Evolutionary conservation across 2,329 filamentous ascomycete species (phyloP), one percentile per base, ranked within the genome.

Genomic region (Trichoderma endophyticum): DNA sequence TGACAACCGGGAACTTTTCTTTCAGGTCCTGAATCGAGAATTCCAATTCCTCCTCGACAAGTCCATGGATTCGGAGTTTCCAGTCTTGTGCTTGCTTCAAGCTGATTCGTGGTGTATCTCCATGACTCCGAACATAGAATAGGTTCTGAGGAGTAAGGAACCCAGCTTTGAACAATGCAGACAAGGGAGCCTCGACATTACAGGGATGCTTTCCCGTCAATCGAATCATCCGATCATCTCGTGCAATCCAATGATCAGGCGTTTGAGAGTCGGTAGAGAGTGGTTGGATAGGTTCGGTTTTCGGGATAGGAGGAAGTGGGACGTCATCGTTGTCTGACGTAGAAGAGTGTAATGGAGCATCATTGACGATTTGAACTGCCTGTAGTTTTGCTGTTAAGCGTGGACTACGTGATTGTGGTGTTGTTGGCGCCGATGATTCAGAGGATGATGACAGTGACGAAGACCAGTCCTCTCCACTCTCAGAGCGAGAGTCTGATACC

Each of bases 71-170:
- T 0, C 89, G 90, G 72, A 97, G 92, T 71, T 93, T 89, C 95
- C 95, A 98, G 90, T 87, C 72, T 93, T 89, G 4, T 93, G 89
- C 28, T 59, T 67, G 88, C 84, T 74, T 97, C 93, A 9, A 87
- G n/a, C 85, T 21, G 96, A 92, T 70, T 88, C 84, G 1, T 94
- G 95, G 8, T 97, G 94, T 0, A 90, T 67, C 84, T 15, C 95
- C 95, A 83, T 98, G 95, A 77, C 97, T 98, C 43, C 95, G 86
- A 9, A 98, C 95, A 80, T 97, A 98, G 82, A 97, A 96, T 1
- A 98, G 84, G 76, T 97, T 92, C 14, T 94, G 92, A 51, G 91
- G 93, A 1, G 94, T 98, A 48, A 98, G 84, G 78, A 97, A 97
- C 0, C 95, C 94, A 83, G 88, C 84, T 60, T 95, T 87, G 81